Base-by-base conservation (phyloP, 2,329 filamentous ascomycete genomes). In the Fulvia fulva region DNA sequence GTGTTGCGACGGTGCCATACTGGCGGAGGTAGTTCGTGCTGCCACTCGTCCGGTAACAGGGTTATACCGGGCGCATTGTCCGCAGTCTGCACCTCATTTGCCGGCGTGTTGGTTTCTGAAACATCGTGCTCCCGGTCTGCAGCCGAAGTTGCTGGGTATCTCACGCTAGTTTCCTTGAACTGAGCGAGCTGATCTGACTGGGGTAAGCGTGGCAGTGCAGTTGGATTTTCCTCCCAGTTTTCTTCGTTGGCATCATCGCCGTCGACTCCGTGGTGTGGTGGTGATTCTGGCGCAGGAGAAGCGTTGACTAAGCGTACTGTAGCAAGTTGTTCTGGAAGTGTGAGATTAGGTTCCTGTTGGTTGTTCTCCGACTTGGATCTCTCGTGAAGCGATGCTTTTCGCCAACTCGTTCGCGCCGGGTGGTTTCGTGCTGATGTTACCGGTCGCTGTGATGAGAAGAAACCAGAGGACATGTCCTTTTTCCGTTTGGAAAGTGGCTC, bases 291-390 rank as follows among this genome's bases (percentile, higher is more conserved):
- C 50, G 67, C 62, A 14, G 63, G 65, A 14, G 69, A 67, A 1
- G 64, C 58, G 34, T 60, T 59, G 57, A 74, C 70, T 52, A 74
- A 63, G 57, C 72, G 69, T 22, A 74, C 68, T 1, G 72, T 74
- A 21, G 37, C 37, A 19, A 69, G 63, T 51, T 63, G 51, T 56
- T 57, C 52, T 30, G 50, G 63, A 51, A 30, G 3, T 41, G 37
- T 54, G 28, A 50, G 53, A 47, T 61, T 37, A 34, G 57, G 55
- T 25, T 46, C 26, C 34, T 60, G 61, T 44, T 65, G 51, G 55
- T 67, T 65, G 58, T 63, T 63, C 45, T 61, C 58, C 41, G 69
- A 70, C 32, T 62, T 54, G 26, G 68, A 65, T 37, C 65, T 64
- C 34, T 70, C 65, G 45, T 66, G 66, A 34, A 69, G 56, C 19